These are phyloP conservation scores for Candida easanensis DNA, from an alignment of 805 yeast species.

Conservation along the genomic window DNA sequence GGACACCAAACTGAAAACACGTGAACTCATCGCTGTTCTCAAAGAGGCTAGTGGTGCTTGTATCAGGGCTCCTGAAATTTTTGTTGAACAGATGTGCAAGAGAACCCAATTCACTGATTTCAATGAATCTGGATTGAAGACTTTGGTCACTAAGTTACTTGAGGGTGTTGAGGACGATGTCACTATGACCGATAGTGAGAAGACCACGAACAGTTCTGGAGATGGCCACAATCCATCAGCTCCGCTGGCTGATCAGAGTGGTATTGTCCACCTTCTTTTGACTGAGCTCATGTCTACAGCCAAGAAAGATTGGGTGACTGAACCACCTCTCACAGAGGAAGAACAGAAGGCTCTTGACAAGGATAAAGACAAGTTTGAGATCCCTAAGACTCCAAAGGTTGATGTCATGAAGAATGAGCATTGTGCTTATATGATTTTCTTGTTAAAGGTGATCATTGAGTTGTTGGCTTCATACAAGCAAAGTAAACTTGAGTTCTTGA, in stretches of 20 bases:
- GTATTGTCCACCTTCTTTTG: constrained; percentile 61
- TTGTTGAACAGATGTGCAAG: constrained; percentile 42
- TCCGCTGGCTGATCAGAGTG: constrained; percentile 37
- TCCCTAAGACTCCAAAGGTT: constrained; percentile 25
- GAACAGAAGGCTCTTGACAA: constrained; percentile 31
- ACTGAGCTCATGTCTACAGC: constrained; percentile 59
- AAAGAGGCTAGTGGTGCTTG: constrained; percentile 48
- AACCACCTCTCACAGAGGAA: constrained; percentile 29
- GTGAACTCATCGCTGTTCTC: constrained; percentile 45
- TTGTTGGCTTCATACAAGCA: constrained; percentile 74
- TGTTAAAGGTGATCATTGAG: constrained; percentile 68
- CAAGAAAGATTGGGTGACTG: constrained; percentile 39
- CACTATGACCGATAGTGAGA: constrained; percentile 14
- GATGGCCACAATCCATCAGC: constrained; percentile 10
- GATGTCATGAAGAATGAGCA: constrained; percentile 48
- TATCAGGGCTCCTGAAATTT: constrained; percentile 47
- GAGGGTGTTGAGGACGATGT: constrained; percentile 23
- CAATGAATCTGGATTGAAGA: constrained; percentile 34
- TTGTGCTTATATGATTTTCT: constrained; percentile 64
- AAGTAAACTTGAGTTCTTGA: constrained; percentile 77
- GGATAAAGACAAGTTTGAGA: constrained; percentile 27
- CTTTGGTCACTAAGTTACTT: constrained; percentile 21
- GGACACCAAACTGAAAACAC: constrained; percentile 29
- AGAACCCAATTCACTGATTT: constrained; percentile 44
- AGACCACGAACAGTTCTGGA: constrained; percentile 13